A percentile compares a stretch with the other conserved stretches of the same genome.
Conservation (phyloP, 768 basidiomycete genomes). For the Mycena olivaceomarginata region DNA sequence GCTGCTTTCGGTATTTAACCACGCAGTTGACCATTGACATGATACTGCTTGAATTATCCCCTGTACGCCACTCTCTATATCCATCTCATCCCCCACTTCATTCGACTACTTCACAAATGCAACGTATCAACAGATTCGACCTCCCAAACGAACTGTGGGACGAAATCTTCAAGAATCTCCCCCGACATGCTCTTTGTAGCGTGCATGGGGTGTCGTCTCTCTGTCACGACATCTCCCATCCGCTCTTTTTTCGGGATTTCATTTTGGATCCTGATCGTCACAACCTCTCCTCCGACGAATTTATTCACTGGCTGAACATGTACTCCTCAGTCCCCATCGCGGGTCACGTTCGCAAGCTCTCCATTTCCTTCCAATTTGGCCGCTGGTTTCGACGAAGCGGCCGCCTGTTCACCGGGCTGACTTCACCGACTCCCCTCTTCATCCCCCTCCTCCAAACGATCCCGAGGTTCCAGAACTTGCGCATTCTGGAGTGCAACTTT, state of each 20-base stretch:
- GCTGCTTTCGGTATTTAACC: not conserved
- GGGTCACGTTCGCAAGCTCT: constrained; percentile 22
- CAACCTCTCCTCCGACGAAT: not conserved
- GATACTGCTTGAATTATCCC: not conserved
- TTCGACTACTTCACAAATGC: not conserved
- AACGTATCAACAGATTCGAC: not conserved
- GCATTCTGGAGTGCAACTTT: constrained; percentile 28
- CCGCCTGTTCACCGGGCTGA: not conserved
- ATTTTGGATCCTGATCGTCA: constrained; percentile 31
- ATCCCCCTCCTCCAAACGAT: constrained; percentile 22
- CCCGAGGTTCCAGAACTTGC: constrained; percentile 10
- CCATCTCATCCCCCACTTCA: not conserved
- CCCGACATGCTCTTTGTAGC: not conserved
- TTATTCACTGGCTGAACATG: constrained; percentile 5
- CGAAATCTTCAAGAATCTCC: constrained; percentile 26
- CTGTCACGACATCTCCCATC: constrained; percentile 32
- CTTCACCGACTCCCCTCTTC: constrained; percentile 10
- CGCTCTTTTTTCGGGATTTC: constrained; percentile 29
- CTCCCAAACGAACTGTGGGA: constrained; percentile 38
- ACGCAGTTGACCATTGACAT: too few relatives aligned
- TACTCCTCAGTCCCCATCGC: constrained; percentile 21
- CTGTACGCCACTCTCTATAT: too few relatives aligned
- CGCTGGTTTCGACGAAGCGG: constrained; percentile 17
- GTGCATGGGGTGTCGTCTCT: constrained; percentile 19
- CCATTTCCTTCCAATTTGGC: constrained; percentile 33